A percentile compares a stretch with the other conserved stretches of the same genome.
Evolutionary conservation across 768 basidiomycete species (phyloP).

Genomic region (Pulveroboletus sp.): DNA sequence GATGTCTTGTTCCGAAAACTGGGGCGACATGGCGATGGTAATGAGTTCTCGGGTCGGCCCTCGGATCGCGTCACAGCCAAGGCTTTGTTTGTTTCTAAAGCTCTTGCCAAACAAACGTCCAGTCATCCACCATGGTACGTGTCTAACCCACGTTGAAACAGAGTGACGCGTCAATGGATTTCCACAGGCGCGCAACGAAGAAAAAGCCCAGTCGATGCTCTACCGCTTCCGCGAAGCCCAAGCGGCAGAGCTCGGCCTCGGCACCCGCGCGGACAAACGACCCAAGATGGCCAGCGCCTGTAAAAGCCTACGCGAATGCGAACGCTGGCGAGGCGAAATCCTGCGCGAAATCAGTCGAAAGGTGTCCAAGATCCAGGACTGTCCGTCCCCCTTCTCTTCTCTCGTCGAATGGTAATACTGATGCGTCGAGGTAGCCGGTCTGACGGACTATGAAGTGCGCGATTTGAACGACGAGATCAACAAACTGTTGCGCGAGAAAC

Average conservation of each 20-base stretch:
- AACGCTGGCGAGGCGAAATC: slow-evolving; percentile 95
- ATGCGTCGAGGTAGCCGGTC: slow-evolving; percentile 57
- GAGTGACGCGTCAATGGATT: accelerated
- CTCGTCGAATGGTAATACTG: background rate
- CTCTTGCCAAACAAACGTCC: slow-evolving; percentile 25
- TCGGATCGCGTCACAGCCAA: too few species aligned
- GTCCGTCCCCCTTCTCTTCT: slow-evolving; percentile 23
- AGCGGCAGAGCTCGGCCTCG: slow-evolving; percentile 90
- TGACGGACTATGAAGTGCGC: slow-evolving; percentile 94
- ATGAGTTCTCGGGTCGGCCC: too few species aligned
- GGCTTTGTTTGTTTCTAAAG: slow-evolving; percentile 27
- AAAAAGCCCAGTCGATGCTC: slow-evolving; percentile 94
- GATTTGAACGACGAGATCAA: slow-evolving; percentile 99
- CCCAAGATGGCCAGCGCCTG: slow-evolving; percentile 91
- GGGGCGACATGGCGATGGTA: slow-evolving; percentile 1
- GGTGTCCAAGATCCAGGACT: slow-evolving; percentile 96
- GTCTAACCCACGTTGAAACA: too few species aligned
- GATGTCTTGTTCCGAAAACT: slow-evolving; percentile 33
- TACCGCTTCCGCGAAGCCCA: slow-evolving; percentile 97
- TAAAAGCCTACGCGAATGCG: slow-evolving; percentile 91
- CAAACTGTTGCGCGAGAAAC: slow-evolving; percentile 88
- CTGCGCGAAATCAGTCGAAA: slow-evolving; percentile 92
- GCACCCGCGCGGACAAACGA: slow-evolving; percentile 79
- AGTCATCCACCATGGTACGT: slow-evolving; percentile 20
- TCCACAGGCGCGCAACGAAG: slow-evolving; percentile 89